Base-by-base conservation (phyloP, 768 basidiomycete species). In the Pleurotus tuoliensis region DNA sequence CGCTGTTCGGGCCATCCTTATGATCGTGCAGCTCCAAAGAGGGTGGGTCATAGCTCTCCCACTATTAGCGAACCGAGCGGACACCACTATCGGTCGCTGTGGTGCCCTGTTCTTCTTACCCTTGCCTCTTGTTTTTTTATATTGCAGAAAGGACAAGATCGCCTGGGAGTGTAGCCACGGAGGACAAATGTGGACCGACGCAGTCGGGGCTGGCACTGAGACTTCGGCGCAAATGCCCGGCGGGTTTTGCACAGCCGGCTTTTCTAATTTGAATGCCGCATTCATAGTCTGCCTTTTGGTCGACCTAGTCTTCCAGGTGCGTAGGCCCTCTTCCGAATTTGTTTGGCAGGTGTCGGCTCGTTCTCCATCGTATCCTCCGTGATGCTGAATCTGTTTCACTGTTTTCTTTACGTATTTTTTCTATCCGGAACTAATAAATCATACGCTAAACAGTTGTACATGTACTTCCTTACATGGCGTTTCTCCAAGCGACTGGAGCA, bases 401-500 rank as follows among this genome's bases (percentile, higher is more conserved):
- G 43, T 30, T 24, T n/a, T 46, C 44, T 45, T 40, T 45, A 55
- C 45, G 54, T 45, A 55, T 55, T 63, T 20, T 25, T 61, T 43
- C 25, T 34, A 58, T 67, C 58, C 61, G 61, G 56, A 22, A 46
- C 50, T 12, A 16, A 45, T 56, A 57, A 54, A 59, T 20, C n/a
- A 47, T 22, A 37, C n/a, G 54, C 60, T 57, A 15, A 39, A 51
- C 62, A 88, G 88, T 64, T 86, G 50, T 89, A 90, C 76, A 86
- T 89, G 85, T 82, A 79, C 69, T 88, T 90, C 76, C 71, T 88
- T 69, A 76, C 75, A 64, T 91, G 87, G 88, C 77, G 87, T 56
- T 90, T 82, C 80, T 79, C 80, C 63, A 87, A 83, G 69, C 76
- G 84, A 62, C 70, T 88, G 68, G 82, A 85, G 69, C 81, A 86